Conservation (phyloP, 2,329 filamentous ascomycete genomes). For the Leptographium galeiforme region DNA sequence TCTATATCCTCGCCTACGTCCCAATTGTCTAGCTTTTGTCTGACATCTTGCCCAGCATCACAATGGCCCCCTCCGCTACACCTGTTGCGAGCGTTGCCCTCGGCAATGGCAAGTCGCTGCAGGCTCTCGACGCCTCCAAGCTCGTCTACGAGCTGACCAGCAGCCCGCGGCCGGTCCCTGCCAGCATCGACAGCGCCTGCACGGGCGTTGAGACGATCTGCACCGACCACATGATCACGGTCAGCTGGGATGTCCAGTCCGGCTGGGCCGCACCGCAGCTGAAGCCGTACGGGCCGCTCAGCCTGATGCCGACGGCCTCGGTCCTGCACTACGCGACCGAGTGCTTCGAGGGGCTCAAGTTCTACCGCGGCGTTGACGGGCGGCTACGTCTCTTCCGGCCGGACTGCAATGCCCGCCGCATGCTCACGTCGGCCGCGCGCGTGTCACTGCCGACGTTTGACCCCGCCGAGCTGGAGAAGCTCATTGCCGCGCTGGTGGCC, state of each 20-base stretch:
- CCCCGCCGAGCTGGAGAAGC: constrained; percentile 56
- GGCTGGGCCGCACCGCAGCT: constrained; percentile 68
- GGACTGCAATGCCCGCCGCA: constrained; percentile 55
- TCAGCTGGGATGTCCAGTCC: constrained; percentile 45
- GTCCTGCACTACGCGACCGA: constrained; percentile 82
- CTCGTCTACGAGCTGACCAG: constrained; percentile 40
- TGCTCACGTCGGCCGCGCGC: constrained; percentile 44
- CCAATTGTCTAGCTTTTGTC: background rate
- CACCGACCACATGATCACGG: constrained; percentile 84
- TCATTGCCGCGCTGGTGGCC: constrained; percentile 58
- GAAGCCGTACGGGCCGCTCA: constrained; percentile 63
- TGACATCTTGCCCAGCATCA: background rate
- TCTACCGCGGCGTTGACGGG: constrained; percentile 66
- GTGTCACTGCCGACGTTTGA: constrained; percentile 66
- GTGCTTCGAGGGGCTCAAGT: constrained; percentile 78
- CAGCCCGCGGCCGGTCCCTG: constrained; percentile 37
- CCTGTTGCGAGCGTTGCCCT: constrained; percentile 14
- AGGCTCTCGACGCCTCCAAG: constrained; percentile 48
- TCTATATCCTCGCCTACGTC: background rate
- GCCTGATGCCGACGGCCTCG: constrained; percentile 67
- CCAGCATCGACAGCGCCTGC: constrained; percentile 30
- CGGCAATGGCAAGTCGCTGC: constrained; percentile 31
- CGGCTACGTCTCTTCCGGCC: constrained; percentile 68
- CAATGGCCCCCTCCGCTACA: constrained; percentile 16
- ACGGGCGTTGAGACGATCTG: constrained; percentile 39